A percentile compares a stretch with the other conserved stretches of the same genome.
Conservation (phyloP, 352 stramenopile genomes). For the Phytopythium ostracodes region DNA sequence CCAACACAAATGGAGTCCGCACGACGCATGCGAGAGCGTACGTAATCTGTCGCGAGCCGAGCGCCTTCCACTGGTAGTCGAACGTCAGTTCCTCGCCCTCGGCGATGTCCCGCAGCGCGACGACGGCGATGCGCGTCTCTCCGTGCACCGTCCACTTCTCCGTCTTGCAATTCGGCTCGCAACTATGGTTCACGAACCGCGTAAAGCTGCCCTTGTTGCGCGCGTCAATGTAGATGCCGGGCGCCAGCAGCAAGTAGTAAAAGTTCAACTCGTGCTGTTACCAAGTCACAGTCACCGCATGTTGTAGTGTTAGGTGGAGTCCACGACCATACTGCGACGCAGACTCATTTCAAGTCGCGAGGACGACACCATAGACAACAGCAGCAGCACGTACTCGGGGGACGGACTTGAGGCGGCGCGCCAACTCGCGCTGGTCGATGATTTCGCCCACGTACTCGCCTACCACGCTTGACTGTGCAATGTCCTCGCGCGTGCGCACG, state of each 20-base stretch:
- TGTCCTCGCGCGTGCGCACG: constrained; percentile 58
- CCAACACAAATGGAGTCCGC: not conserved
- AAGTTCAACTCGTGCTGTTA: constrained; percentile 79
- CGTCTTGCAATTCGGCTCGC: constrained; percentile 93
- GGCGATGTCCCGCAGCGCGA: constrained; percentile 88
- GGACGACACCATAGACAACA: no score
- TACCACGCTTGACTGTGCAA: constrained; percentile 65
- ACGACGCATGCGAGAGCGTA: constrained; percentile 10
- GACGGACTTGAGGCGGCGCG: constrained; percentile 46
- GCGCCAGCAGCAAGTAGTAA: constrained; percentile 80
- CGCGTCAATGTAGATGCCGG: constrained; percentile 87
- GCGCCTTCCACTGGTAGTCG: constrained; percentile 95
- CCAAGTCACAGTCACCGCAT: not conserved
- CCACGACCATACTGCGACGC: not conserved
- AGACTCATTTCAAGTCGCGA: no score
- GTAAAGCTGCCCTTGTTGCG: constrained; percentile 91
- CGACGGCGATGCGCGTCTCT: constrained; percentile 92
- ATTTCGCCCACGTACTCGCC: constrained; percentile 92
- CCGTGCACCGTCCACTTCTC: constrained; percentile 94
- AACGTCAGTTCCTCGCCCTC: constrained; percentile 92
- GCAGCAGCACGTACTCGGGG: constrained; percentile 34
- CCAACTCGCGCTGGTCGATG: constrained; percentile 86
- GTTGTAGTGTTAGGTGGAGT: not conserved
- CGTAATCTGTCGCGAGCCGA: constrained; percentile 77
- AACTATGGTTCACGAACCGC: constrained; percentile 96